These are phyloP conservation scores for Schoenoplectus tabernaemontani DNA, from an alignment of 202 grass and related monocot species.

Conservation along the genomic window DNA sequence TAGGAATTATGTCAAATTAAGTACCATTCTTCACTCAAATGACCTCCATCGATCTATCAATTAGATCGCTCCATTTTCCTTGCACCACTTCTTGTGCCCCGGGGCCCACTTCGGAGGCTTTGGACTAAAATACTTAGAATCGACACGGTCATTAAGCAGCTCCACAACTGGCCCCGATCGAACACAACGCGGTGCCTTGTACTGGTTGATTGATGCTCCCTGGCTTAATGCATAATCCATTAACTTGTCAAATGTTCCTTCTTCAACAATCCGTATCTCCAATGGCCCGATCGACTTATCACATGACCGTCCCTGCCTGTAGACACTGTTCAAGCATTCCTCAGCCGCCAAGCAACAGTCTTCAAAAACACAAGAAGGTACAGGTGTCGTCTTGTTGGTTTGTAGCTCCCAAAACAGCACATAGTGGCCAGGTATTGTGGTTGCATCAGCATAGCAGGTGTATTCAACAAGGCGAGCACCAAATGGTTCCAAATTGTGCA, in stretches of 20 bases:
- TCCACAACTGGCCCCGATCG: constrained; percentile 59
- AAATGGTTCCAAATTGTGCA: constrained; percentile 72
- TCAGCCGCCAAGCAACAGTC: constrained; percentile 89
- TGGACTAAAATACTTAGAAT: constrained; percentile 67
- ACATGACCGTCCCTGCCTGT: constrained; percentile 66
- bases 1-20: constrained; percentile 6
- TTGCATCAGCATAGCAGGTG: constrained; percentile 68
- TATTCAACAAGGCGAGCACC: constrained; percentile 79
- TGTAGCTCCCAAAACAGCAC: constrained; percentile 92
- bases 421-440: constrained; percentile 79
- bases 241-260: constrained; percentile 94
- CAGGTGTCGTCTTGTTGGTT: constrained; percentile 31
- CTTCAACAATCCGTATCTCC: constrained; percentile 79
- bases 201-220: constrained; percentile 95
- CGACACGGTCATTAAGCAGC: constrained; percentile 63
- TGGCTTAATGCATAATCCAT: constrained; percentile 95
- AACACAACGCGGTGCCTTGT: constrained; percentile 92
- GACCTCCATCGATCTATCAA: neutral
- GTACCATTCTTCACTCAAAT: neutral
- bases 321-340: constrained; percentile 79
- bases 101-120: constrained; percentile 89
- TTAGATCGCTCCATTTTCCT: constrained; percentile 28
- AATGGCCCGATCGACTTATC: constrained; percentile 77
- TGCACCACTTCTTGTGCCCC: constrained; percentile 65
- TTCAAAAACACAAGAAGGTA: constrained; percentile 82